These are phyloP conservation scores for Fistulina hepatica DNA, from an alignment of 1,284 basidiomycete genomes.

Conservation along the genomic window DNA sequence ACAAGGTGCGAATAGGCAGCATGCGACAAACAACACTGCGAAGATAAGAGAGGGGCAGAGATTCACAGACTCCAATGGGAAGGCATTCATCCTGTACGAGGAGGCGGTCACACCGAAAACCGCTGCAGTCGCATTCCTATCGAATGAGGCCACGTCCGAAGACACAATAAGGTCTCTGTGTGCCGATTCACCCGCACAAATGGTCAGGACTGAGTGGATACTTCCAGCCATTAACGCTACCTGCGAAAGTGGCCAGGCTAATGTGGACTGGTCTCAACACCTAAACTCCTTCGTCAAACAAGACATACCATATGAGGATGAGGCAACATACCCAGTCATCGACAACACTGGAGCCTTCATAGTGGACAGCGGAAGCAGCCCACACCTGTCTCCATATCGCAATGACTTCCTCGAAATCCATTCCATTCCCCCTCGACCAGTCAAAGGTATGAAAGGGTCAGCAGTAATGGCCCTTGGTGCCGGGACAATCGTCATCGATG, in stretches of 20 bases:
- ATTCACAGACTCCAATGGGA: constrained; percentile 2
- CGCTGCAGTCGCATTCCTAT: neutral
- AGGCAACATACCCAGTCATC: no score
- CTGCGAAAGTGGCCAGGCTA: no score
- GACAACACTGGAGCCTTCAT: no score
- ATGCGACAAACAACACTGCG: no score
- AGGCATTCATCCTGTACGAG: constrained; percentile 8
- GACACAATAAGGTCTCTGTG: neutral
- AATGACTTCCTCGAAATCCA: constrained; percentile 3
- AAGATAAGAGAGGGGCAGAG: neutral
- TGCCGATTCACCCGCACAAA: neutral
- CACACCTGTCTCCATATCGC: neutral
- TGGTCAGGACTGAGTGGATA: no score
- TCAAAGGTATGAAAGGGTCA: constrained; percentile 4
- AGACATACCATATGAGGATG: no score
- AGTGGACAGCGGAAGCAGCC: constrained; percentile 6
- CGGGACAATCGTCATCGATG: constrained; percentile 2
- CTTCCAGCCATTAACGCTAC: no score
- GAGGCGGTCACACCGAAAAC: constrained; percentile 1
- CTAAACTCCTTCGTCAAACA: no score
- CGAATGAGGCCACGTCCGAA: neutral
- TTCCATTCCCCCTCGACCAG: constrained; percentile 2
- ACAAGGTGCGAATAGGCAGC: no score
- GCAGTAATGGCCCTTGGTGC: constrained; percentile 1
- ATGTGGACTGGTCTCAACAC: no score